Evolutionary conservation across 2,329 filamentous ascomycete species (phyloP), one percentile per base, ranked within the genome.

Genomic region (Hymenoscyphus fraxineus): DNA sequence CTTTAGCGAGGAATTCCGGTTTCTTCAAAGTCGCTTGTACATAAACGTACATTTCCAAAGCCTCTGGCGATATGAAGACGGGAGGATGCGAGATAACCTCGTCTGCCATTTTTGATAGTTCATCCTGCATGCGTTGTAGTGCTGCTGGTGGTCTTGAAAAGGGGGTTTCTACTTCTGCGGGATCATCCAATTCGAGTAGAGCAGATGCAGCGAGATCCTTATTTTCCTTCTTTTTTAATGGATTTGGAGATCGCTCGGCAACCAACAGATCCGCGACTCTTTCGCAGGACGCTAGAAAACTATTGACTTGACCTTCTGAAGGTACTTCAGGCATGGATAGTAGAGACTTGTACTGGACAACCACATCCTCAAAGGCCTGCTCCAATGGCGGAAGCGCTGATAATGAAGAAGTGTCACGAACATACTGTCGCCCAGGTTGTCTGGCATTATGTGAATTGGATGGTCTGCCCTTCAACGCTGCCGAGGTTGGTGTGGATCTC

Each of bases 1-100:
- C 86, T 65, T 88, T 85, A 6, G 94, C 92, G 67, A 98, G 85
- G 56, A 90, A 88, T 68, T 91, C 86, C 2, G 92, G 88, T 64
- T 84, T 87, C 66, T 87, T 85, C 55, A 98, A 84, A 12, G 88
- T 82, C 35, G 88, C 82, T 76, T 97, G 92, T 56, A 92, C 86
- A 44, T 85, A 82, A 67, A 96, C 88, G 77, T 97, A 98, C 70
- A 85, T 77, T 64, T 84, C 81, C 47, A 98, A 85, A 40, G 94
- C 80, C 38, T 83, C 80, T 9, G 89, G 86, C 4, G 91, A 90
- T 73, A 98, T 90, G 78, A 93, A 91, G 58, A 97, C 88, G 66
- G 89, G 87, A 3, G 89, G 87, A 70, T 94, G 86, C 58, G 84
- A 83, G 65, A 96, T 76, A 63, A 97, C 84, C 44, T 83, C 80